A percentile compares a stretch with the other conserved stretches of the same genome.
phyloP scores from a whole-genome alignment of 441 rosid species.

The Corymbia citriodora region DNA sequence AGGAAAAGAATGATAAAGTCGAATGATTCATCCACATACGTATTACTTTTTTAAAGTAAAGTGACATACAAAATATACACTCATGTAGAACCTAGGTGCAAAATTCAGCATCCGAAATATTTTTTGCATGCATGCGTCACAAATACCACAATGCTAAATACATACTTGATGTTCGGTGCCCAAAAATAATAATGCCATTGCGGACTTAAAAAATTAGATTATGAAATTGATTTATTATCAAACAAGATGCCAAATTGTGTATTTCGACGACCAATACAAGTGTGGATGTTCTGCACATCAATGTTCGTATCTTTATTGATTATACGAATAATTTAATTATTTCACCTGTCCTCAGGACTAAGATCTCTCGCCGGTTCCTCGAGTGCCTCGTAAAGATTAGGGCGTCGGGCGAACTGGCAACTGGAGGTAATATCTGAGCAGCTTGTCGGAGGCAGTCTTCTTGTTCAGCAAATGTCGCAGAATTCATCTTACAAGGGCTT shows the following conservation, averaged over 20 bases:
- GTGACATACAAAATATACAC: not conserved
- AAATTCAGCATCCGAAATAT: not conserved
- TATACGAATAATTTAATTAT: not conserved
- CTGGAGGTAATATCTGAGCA: not conserved
- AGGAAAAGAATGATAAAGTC: not conserved
- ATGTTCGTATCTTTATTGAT: too few species aligned
- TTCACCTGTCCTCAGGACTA: not conserved
- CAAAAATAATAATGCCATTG: not conserved
- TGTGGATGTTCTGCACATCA: not conserved
- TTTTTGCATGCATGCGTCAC: not conserved
- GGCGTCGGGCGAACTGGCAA: not conserved
- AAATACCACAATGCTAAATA: not conserved
- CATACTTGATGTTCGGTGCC: not conserved
- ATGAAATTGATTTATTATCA: not conserved
- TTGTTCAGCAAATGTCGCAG: slow-evolving; percentile 24
- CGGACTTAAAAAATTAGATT: not conserved
- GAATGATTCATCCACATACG: not conserved
- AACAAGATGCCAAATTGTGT: not conserved
- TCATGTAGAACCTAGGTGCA: not conserved
- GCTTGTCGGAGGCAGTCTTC: slow-evolving; percentile 46
- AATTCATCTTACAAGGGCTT: not conserved
- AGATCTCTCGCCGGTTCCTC: slow-evolving; percentile 2
- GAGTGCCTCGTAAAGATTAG: not conserved
- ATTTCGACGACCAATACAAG: not conserved
- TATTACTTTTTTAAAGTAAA: not conserved